Base-by-base conservation (phyloP, 345 rosid genomes). In the Salix udensis region DNA sequence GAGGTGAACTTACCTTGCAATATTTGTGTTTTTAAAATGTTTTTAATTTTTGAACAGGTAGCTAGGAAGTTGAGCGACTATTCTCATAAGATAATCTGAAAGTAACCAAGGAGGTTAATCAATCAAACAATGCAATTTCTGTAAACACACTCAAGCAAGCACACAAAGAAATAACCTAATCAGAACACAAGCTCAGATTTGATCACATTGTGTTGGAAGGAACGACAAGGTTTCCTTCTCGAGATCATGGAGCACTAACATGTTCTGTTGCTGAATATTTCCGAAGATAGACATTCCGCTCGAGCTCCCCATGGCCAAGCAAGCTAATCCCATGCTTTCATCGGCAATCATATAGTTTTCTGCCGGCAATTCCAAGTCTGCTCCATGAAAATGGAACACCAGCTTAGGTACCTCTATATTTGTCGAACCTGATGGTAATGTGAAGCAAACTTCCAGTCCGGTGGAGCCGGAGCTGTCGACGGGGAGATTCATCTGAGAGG, bases 271-370 rank as follows among this genome's bases (percentile, higher is more conserved):
- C 78, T 96, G 99, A 36, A 96, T 78, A 80, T 96, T 96, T 60
- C 99, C 99, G 4, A 96, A 86, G n/a, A 95, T 90, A 0, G 98
- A 95, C 94, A 93, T 85, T 1, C 97, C 94, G 70, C 76, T 87
- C 0, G 99, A 90, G 23, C 90, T 81, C 44, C 94, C 98, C 91
- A 96, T 91, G 0, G 98, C 98, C 87, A 96, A 85, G 85, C 99
- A 96, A 69, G 83, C 65, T 73, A 92, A 65, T 18, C 96, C 95
- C 67, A 75, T 28, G 46, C 68, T 83, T 7, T 93, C 68, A 82
- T 91, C 99, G 8, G 86, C 86, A 46, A 93, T 87, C 91, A 96
- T 84, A 69, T 93, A 96, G 28, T 96, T 96, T 53, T 96, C 97
- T 3, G 78, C 86, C 0, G 96, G 98, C 71, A 96, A 84, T 73